A percentile compares a stretch with the other conserved stretches of the same genome.
phyloP scores from a whole-genome alignment of 1,284 basidiomycete genomes.

The Stereum hirsutum region DNA sequence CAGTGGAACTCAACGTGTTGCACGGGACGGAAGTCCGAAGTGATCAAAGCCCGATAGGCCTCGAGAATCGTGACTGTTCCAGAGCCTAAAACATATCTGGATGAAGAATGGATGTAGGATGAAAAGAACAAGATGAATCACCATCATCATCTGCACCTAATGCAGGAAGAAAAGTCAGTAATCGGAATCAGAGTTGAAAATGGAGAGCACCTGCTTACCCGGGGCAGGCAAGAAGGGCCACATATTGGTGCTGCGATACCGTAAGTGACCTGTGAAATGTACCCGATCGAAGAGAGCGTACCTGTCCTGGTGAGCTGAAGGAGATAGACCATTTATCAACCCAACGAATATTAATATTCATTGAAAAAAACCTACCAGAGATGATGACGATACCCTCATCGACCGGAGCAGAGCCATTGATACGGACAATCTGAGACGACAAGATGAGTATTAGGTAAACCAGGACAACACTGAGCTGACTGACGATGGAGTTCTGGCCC shows the following conservation, averaged over 20 bases:
- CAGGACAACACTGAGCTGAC: constrained; percentile 15
- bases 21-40: constrained; percentile 69
- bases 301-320: constrained; percentile 90
- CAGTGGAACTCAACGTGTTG: constrained; percentile 91
- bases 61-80: constrained; percentile 91
- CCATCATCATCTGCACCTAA: constrained; percentile 78
- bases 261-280: too few relatives aligned
- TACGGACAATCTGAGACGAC: constrained; percentile 55
- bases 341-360: too few relatives aligned
- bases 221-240: constrained; percentile 88
- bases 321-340: too few relatives aligned
- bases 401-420: constrained; percentile 54
- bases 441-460: constrained; percentile 10
- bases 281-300: constrained; percentile 17
- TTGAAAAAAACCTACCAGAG: too few relatives aligned
- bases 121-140: too few relatives aligned
- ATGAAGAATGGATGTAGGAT: too few relatives aligned
- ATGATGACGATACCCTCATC: constrained; percentile 60
- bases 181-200: neutral
- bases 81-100: too few relatives aligned
- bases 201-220: constrained; percentile 30
- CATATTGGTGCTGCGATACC: constrained; percentile 64
- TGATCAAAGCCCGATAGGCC: constrained; percentile 76
- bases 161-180: constrained; percentile 1
- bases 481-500: constrained; percentile 86